Evolutionary conservation across 2,329 filamentous ascomycete genomes (phyloP).

Genomic region (Celoporthe dispersa): DNA sequence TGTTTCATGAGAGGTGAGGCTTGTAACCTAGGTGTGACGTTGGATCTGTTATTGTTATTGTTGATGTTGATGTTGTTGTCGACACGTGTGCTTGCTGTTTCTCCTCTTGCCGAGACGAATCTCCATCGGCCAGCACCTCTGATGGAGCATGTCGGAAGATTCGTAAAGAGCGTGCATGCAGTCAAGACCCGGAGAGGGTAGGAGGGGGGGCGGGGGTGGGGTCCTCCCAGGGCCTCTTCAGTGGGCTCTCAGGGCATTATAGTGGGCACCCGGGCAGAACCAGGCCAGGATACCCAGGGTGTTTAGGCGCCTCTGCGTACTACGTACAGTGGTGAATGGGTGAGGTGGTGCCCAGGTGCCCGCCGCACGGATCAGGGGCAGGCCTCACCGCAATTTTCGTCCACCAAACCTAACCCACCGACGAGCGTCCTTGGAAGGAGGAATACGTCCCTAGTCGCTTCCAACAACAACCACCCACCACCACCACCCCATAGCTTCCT

Average conservation of each 20-base stretch:
- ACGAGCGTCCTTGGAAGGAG: neutral
- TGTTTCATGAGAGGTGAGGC: neutral
- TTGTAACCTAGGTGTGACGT: neutral
- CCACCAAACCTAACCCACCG: slow-evolving; percentile 11
- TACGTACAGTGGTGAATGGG: neutral
- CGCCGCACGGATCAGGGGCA: slow-evolving; percentile 14
- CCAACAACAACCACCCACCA: neutral
- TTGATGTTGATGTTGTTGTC: neutral
- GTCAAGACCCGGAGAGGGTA: neutral
- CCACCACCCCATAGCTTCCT: neutral
- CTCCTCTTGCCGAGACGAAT: neutral
- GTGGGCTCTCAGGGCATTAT: neutral
- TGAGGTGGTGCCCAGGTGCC: neutral
- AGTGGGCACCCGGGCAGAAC: neutral
- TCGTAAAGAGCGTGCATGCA: slow-evolving; percentile 22
- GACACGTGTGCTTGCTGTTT: slow-evolving; percentile 4
- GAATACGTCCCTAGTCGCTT: neutral
- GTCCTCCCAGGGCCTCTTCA: neutral
- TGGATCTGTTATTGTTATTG: neutral
- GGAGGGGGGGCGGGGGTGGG: neutral
- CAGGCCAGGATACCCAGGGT: neutral
- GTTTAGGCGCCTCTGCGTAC: neutral
- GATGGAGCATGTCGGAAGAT: slow-evolving; percentile 9
- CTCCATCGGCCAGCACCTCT: neutral
- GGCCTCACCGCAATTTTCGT: slow-evolving; percentile 11